Evolutionary conservation across 2,329 filamentous ascomycete genomes (phyloP), one percentile per base, ranked within the genome.

Genomic region (Pyrenochaeta sp.): DNA sequence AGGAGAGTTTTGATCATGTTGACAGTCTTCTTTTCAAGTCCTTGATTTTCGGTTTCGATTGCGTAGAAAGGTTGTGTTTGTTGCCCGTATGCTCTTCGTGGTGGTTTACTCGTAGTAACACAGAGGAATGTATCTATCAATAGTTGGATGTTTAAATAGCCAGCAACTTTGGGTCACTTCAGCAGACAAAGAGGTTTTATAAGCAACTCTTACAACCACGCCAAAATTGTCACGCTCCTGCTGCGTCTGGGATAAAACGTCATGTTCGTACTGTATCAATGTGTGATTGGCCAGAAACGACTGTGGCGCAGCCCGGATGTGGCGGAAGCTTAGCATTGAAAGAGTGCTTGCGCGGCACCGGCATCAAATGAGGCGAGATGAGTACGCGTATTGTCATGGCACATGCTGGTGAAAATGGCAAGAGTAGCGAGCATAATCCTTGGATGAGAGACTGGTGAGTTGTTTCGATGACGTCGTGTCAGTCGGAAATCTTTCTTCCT

Each of bases 1-100:
- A 80, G 61, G 42, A 81, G 67, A 3, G 72, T 71, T 37, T 63
- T 64, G 29, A 65, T 63, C 63, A 66, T 66, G 10, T 53, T 56
- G 46, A 23, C 33, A 33, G 17, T n/a, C 30, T 18, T 37, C 11
- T 47, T 35, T 17, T 35, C 15, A 11, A 17, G 32, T 35, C n/a
- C n/a, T n/a, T n/a, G n/a, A n/a, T n/a, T n/a, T n/a, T n/a, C n/a
- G n/a, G n/a, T 35, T 35, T 35, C 32, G 23, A 9, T 27, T 27
- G 4, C 9, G 23, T 27, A 27, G 23, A 5, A 27, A 27, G 9
- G 23, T 9, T n/a, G n/a, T n/a, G n/a, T n/a, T n/a, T n/a, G n/a
- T n/a, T n/a, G n/a, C n/a, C n/a, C n/a, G n/a, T n/a, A n/a, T n/a
- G n/a, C n/a, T n/a, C n/a, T n/a, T n/a, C n/a, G n/a, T n/a, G n/a